Percentiles rank a stretch among this genome's conserved stretches.
These are phyloP conservation scores for Penicillium paxilli DNA, from an alignment of 495 filamentous ascomycete species.

Conservation along the genomic window DNA sequence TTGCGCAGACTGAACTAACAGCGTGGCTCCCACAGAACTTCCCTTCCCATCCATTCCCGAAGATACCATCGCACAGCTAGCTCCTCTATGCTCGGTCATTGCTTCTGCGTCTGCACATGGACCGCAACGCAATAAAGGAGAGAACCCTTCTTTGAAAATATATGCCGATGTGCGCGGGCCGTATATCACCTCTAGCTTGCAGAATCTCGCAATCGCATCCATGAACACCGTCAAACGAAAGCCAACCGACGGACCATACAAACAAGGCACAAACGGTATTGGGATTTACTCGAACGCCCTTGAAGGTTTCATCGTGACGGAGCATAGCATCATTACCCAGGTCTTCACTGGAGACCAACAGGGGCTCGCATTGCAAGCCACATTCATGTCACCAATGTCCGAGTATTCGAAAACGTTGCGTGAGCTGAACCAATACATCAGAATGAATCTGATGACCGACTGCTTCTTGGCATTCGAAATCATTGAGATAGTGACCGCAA, in stretches of 20 bases:
- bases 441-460: constrained; percentile 82
- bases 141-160: constrained; percentile 65
- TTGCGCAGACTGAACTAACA: background rate
- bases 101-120: constrained; percentile 51
- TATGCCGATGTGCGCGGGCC: constrained; percentile 85
- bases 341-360: constrained; percentile 86
- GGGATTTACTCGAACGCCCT: constrained; percentile 84
- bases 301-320: constrained; percentile 80
- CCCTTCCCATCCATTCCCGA: constrained; percentile 65
- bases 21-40: constrained; percentile 43
- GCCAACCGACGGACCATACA: constrained; percentile 76
- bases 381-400: constrained; percentile 70
- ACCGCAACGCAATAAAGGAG: constrained; percentile 47
- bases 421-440: constrained; percentile 88
- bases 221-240: constrained; percentile 85
- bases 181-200: constrained; percentile 75
- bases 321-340: constrained; percentile 83
- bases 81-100: constrained; percentile 58
- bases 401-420: constrained; percentile 84
- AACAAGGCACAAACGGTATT: constrained; percentile 90
- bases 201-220: constrained; percentile 84
- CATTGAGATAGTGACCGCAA: constrained; percentile 81
- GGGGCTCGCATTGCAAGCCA: constrained; percentile 71
- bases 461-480: constrained; percentile 97
- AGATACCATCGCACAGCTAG: constrained; percentile 57